Evolutionary conservation across 108 stramenopile species (phyloP), one percentile per base, ranked within the genome.

Genomic region (Schizochytrium sp.): DNA sequence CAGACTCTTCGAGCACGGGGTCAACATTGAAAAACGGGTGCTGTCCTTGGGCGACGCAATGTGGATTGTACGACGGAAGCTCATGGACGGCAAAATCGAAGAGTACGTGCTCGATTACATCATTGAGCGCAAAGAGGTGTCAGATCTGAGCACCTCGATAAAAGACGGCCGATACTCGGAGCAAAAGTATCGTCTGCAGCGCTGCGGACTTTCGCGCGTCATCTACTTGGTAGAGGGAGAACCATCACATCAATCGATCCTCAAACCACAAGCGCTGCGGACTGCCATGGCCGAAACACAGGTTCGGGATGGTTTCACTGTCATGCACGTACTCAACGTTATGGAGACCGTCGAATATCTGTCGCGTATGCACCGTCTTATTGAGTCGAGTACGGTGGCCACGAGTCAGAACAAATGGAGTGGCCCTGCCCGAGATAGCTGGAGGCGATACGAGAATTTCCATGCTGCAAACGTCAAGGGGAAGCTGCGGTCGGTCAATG

Each of bases 181-280:
- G 28, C 90, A 90, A 87, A 90, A 90, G 87, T 25, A 14, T n/a
- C 87, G 90, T 10, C 90, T 90, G 29, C 55, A 12, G 55, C 29
- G 23, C n/a, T 87, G 87, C 57, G 76, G 76, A 21, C 43, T 83
- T 0, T 23, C 18, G 58, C 44, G 55, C 25, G 88, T 90, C 60
- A 60, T 88, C 23, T 90, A 90, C 10, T 28, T 90, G n/a, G 87
- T 90, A 55, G 90, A 90, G 51, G 90, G 90, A 23, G 43, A 55
- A 5, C 23, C 18, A 8, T 8, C 53, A 16, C 72, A 23, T 19
- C 72, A 34, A 41, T 21, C 51, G 51, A 12, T 23, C 51, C 45
- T 83, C 19, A 83, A 83, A 6, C 63, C 63, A 10, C 63, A 41
- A 41, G 76, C 76, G 23, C 51, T 83, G 10, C 76, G 51, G 10